Evolutionary conservation across 345 rosid species (phyloP), one percentile per base, ranked within the genome.

Genomic region (Excoecaria agallocha): DNA sequence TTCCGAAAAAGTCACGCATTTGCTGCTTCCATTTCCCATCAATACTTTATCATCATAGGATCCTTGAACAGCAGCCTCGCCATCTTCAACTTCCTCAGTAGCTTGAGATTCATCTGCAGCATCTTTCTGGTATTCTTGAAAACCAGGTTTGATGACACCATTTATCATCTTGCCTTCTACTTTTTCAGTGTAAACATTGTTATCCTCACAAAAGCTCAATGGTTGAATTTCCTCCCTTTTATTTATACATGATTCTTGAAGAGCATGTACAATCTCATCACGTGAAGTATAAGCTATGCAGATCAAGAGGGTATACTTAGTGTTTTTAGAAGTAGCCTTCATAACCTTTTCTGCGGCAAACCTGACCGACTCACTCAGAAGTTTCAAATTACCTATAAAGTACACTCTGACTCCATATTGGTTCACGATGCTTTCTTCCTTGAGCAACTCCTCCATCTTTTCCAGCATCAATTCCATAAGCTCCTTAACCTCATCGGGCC

Each of bases 391-490:
- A 49, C 91, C 90, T 1, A 81, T 69, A 70, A 84, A 84, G 62
- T 76, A 66, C 10, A 88, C 85, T 73, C 85, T 86, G 66, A 93
- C 46, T 11, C 91, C 89, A 25, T 84, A 82, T 68, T 86, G 82
- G 72, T 81, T 80, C 71, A 86, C 89, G 1, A 94, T 71, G 62
- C 94, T 91, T 75, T 83, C 89, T 63, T 90, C 83, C 69, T 73
- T 76, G 19, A 94, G 86, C 82, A 89, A 70, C 48, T 72, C 85
- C 9, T 87, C 83, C 13, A 88, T 88, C 83, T 93, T 93, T 78
- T 89, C 98, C 68, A 91, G 37, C 87, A 91, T 82, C 58, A 94
- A 78, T 74, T 93, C 88, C 97, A 93, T 91, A 54, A 93, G 45
- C 50, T 70, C 75, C 59, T 87, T 85, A 59, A 93, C 97, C 78